Conservation (phyloP, 139 green algal genomes). For the Picochlorum sp. region DNA sequence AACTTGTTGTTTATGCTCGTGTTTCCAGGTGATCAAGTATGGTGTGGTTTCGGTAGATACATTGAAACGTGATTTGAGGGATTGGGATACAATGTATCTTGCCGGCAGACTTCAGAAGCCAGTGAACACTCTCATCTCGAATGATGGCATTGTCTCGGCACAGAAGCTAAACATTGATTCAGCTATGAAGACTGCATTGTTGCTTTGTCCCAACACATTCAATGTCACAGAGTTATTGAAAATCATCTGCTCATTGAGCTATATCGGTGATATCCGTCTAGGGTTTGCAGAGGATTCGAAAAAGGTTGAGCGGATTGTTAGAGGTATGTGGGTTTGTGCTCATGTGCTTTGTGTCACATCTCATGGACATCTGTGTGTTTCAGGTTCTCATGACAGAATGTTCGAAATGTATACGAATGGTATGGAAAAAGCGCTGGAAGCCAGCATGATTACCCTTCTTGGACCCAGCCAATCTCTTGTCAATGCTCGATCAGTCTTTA, state of each 20-base stretch:
- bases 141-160: constrained; percentile 12
- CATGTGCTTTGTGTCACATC: too few relatives aligned
- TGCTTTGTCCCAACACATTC: constrained; percentile 60
- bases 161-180: constrained; percentile 46
- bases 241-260: constrained; percentile 66
- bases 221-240: constrained; percentile 48
- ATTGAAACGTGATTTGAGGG: constrained; percentile 53
- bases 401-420: background rate
- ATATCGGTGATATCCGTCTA: constrained; percentile 70
- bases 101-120: constrained; percentile 80
- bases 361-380: too few relatives aligned
- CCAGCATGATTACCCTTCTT: background rate
- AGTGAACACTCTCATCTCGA: constrained; percentile 33
- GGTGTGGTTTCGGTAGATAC: constrained; percentile 49
- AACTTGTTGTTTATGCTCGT: background rate
- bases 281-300: constrained; percentile 65
- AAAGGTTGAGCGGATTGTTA: constrained; percentile 69
- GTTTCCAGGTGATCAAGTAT: constrained; percentile 68
- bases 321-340: constrained; percentile 14
- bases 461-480: background rate
- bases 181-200: constrained; percentile 54
- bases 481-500: background rate
- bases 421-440: constrained; percentile 8
- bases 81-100: constrained; percentile 69
- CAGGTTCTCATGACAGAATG: background rate